Evolutionary conservation across 306 rosid genomes (phyloP).

Genomic region (Vigna hirtella): DNA sequence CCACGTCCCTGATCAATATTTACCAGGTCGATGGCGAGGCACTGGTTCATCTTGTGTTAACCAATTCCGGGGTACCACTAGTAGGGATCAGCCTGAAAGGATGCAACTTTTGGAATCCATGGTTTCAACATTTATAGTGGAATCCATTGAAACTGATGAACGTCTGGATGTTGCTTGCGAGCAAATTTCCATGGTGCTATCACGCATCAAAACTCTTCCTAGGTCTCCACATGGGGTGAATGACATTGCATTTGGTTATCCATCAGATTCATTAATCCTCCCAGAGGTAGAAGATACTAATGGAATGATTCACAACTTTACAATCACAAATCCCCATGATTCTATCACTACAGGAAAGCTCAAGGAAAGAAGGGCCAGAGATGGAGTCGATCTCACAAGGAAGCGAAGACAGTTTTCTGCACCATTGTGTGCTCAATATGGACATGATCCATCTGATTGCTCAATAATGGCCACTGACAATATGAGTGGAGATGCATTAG

Average conservation of each 20-base stretch:
- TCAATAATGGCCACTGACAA: slow-evolving; percentile 60
- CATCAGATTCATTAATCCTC: slow-evolving; percentile 69
- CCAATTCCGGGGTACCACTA: slow-evolving; percentile 47
- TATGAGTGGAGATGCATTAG: slow-evolving; percentile 63
- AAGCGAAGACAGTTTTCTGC: slow-evolving; percentile 69
- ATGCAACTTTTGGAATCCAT: slow-evolving; percentile 70
- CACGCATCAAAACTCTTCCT: slow-evolving; percentile 73
- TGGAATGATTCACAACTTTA: slow-evolving; percentile 61
- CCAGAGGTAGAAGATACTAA: slow-evolving; percentile 76
- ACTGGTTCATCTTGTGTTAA: slow-evolving; percentile 51
- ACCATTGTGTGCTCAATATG: slow-evolving; percentile 70
- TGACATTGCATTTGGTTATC: slow-evolving; percentile 57
- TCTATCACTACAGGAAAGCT: slow-evolving; percentile 65
- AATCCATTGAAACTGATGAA: slow-evolving; percentile 80
- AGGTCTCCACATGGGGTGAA: slow-evolving; percentile 56
- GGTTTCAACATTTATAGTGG: slow-evolving; percentile 65
- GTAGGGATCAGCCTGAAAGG: slow-evolving; percentile 66
- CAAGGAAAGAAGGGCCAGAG: slow-evolving; percentile 78
- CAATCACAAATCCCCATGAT: slow-evolving; percentile 65
- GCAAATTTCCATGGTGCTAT: slow-evolving; percentile 67
- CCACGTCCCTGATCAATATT: slow-evolving; percentile 78
- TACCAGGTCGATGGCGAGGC: slow-evolving; percentile 72
- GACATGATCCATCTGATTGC: slow-evolving; percentile 67
- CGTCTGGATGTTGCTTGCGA: slow-evolving; percentile 76
- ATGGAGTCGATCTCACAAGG: slow-evolving; percentile 63